Percentiles rank a stretch among this genome's conserved stretches.
Conservation (phyloP, 176 grass and related monocot species). For the Secale cereale region DNA sequence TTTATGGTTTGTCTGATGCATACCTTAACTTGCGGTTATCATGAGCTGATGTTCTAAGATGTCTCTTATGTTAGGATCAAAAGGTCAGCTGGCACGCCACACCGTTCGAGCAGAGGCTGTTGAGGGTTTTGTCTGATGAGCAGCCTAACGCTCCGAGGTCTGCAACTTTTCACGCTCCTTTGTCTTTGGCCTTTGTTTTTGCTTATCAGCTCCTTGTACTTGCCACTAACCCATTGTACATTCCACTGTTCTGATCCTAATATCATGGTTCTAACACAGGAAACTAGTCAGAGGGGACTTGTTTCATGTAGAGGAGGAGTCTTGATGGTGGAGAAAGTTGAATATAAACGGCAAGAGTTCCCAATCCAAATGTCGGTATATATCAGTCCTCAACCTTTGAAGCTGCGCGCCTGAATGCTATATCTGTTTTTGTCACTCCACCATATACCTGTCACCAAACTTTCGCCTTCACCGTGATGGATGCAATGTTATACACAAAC, state of each 20-base stretch:
- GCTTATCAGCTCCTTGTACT: not conserved
- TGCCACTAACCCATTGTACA: not conserved
- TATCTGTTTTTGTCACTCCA: too few relatives aligned
- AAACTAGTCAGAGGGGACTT: constrained; percentile 20
- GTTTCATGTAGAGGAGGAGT: not conserved
- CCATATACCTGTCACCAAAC: not conserved
- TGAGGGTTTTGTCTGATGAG: constrained; percentile 64
- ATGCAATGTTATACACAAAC: not conserved
- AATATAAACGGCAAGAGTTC: not conserved
- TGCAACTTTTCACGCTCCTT: too few relatives aligned
- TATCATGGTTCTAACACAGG: not conserved
- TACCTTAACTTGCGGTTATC: not conserved
- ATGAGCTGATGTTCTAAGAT: not conserved
- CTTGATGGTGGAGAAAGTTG: not conserved
- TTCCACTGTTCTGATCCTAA: not conserved
- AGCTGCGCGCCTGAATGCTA: too few relatives aligned
- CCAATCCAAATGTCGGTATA: not conserved
- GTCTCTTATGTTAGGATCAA: constrained; percentile 54
- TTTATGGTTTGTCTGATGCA: not conserved
- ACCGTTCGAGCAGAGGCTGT: constrained; percentile 75
- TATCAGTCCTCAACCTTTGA: not conserved
- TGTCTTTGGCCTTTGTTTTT: not conserved
- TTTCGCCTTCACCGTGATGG: not conserved
- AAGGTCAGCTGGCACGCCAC: constrained; percentile 66
- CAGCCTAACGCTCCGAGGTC: constrained; percentile 48